These are phyloP conservation scores for Aspergillus texensis DNA, from an alignment of 2,329 filamentous ascomycete genomes.

Conservation along the genomic window DNA sequence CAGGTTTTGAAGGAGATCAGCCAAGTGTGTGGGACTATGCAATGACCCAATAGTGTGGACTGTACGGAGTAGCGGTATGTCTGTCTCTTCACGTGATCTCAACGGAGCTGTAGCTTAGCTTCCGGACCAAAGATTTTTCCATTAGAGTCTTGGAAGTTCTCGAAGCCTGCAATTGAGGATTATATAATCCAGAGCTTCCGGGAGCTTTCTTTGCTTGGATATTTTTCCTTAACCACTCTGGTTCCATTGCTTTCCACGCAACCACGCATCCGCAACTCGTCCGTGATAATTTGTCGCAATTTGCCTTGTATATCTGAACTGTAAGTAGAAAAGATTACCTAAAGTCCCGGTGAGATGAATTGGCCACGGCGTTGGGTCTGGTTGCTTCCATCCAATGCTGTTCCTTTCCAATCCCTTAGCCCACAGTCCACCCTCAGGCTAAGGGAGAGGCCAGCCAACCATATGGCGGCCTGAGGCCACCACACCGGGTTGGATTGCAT, in stretches of 20 bases:
- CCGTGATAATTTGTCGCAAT: neutral
- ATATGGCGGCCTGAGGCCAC: conserved; percentile 15
- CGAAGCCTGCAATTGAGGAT: conserved; percentile 3
- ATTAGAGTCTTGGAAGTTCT: neutral
- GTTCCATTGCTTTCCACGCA: conserved; percentile 13
- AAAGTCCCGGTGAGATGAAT: neutral
- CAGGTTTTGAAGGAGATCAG: neutral
- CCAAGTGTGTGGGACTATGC: neutral
- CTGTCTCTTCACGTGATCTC: neutral
- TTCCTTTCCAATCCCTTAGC: neutral
- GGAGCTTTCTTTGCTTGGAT: conserved; percentile 2
- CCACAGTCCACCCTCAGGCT: neutral
- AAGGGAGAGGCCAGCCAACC: conserved; percentile 2
- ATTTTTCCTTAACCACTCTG: conserved; percentile 10
- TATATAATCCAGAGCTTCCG: conserved; percentile 10
- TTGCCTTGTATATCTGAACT: neutral
- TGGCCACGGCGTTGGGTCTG: neutral
- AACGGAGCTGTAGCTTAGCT: neutral
- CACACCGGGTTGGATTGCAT: conserved; percentile 12
- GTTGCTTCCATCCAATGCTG: neutral
- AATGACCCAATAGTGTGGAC: neutral
- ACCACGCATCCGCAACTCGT: neutral
- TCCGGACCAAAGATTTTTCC: neutral
- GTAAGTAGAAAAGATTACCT: neutral
- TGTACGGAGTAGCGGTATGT: too few relatives aligned